These are phyloP conservation scores for Trametes versicolor DNA, from an alignment of 1,284 basidiomycete genomes.

Conservation along the genomic window DNA sequence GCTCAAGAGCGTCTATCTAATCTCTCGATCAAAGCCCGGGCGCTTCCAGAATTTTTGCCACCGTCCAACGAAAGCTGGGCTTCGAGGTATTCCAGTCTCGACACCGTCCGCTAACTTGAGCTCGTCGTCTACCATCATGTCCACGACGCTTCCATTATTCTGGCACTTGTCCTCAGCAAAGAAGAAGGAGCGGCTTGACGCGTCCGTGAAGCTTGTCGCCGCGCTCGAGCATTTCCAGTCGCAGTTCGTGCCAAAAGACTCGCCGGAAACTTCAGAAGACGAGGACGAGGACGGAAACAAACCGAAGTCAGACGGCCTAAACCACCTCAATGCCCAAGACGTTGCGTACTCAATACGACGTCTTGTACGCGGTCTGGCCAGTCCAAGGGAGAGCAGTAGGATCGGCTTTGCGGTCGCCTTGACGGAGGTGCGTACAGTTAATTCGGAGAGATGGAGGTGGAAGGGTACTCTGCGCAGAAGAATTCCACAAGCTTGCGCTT, in stretches of 20 bases:
- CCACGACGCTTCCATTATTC: conserved; percentile 90
- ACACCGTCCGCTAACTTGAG: neutral
- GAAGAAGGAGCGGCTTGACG: conserved; percentile 83
- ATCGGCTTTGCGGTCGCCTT: conserved; percentile 96
- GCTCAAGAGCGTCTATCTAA: conserved; percentile 25
- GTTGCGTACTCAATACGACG: conserved; percentile 90
- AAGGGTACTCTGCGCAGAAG: too few species aligned
- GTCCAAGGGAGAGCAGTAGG: conserved; percentile 92
- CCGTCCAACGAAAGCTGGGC: too few species aligned
- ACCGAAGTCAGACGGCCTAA: conserved; percentile 55
- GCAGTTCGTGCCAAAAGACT: conserved; percentile 59
- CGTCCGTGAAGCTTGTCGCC: conserved; percentile 86
- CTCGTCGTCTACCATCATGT: conserved; percentile 55
- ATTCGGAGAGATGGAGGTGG: too few species aligned
- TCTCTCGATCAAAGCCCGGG: conserved; percentile 12
- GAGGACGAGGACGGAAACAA: conserved; percentile 48
- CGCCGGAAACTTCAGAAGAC: conserved; percentile 48
- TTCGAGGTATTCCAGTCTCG: neutral
- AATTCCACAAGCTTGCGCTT: too few species aligned
- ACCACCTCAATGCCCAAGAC: conserved; percentile 83
- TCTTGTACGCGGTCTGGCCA: conserved; percentile 88
- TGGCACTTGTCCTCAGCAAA: conserved; percentile 92
- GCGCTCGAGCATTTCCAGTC: conserved; percentile 87
- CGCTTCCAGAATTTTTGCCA: conserved; percentile 31
- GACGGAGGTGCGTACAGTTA: conserved; percentile 78